Evolutionary conservation across 352 stramenopile species (phyloP).

Genomic region (Aphanomyces stellatus): DNA sequence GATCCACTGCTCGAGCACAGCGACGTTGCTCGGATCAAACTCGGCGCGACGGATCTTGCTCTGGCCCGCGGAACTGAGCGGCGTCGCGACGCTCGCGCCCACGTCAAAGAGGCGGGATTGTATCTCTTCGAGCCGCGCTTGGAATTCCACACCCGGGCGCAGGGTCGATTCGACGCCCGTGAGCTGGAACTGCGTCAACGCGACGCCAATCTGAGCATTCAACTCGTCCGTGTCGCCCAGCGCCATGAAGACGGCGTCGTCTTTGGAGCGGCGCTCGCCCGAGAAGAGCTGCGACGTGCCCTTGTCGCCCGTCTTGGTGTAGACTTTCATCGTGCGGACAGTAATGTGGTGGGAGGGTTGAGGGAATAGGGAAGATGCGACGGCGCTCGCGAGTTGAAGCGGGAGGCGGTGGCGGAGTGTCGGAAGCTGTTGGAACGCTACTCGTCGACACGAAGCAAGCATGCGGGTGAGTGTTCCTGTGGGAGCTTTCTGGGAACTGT

Average conservation of each 20-base stretch:
- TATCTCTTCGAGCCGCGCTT: conserved; percentile 63
- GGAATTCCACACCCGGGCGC: background rate
- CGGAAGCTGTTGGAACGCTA: background rate
- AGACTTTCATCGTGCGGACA: conserved; percentile 80
- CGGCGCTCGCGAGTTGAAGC: no score
- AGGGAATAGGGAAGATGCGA: no score
- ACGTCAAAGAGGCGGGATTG: conserved; percentile 88
- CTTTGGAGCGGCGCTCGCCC: conserved; percentile 78
- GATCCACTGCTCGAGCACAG: conserved; percentile 72
- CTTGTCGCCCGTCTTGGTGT: conserved; percentile 90
- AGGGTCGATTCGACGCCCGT: background rate
- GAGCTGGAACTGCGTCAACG: conserved; percentile 35
- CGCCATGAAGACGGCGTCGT: conserved; percentile 81
- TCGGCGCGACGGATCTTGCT: conserved; percentile 45
- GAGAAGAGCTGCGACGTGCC: conserved; percentile 89
- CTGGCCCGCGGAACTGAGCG: conserved; percentile 47
- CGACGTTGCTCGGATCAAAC: conserved; percentile 60
- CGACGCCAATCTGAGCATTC: conserved; percentile 68
- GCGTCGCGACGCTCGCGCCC: conserved; percentile 83
- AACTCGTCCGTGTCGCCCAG: conserved; percentile 89
- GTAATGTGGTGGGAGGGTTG: background rate
- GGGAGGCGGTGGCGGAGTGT: background rate
- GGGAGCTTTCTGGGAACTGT: no score
- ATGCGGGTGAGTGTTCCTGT: background rate
- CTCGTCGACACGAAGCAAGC: background rate